Conservation (phyloP, 1,284 basidiomycete species). For the Ustilago shanxiensis region DNA sequence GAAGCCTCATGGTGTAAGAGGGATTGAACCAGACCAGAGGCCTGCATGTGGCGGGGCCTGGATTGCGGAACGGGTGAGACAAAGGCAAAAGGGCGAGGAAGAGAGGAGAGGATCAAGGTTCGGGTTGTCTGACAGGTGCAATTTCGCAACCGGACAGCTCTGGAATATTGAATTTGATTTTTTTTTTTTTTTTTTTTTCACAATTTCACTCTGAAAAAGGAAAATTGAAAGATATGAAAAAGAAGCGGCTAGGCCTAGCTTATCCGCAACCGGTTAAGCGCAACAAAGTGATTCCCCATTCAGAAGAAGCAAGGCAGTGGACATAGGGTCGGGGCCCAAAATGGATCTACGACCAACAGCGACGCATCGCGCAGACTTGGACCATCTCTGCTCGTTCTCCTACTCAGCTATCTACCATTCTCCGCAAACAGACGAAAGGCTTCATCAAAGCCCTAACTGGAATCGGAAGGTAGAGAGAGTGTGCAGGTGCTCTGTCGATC, state of each 20-base stretch:
- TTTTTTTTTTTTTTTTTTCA: neutral
- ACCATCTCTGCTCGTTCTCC: neutral
- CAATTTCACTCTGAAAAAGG: neutral
- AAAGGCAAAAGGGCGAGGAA: conserved; percentile 16
- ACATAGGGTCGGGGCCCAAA: too few relatives aligned
- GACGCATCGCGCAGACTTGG: too few relatives aligned
- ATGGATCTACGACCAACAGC: too few relatives aligned
- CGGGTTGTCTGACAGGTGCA: conserved; percentile 20
- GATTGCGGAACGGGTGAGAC: conserved; percentile 27
- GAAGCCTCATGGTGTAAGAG: neutral
- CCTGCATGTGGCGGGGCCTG: conserved; percentile 17
- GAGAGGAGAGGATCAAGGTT: conserved; percentile 4
- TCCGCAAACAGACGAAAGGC: conserved; percentile 7
- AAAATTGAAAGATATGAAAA: neutral
- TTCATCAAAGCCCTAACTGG: neutral
- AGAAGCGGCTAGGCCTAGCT: neutral
- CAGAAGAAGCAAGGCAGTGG: neutral
- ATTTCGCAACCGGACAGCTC: conserved; percentile 10
- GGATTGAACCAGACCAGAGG: neutral
- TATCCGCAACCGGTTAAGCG: neutral
- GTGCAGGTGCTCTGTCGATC: conserved; percentile 14
- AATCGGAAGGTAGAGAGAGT: neutral
- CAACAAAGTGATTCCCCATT: neutral
- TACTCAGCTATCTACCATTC: too few relatives aligned
- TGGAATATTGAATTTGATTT: neutral